Percentiles rank a stretch among this genome's conserved stretches.
These are phyloP conservation scores for Cytospora leucostoma DNA, from an alignment of 2,329 filamentous ascomycete genomes.

Conservation along the genomic window DNA sequence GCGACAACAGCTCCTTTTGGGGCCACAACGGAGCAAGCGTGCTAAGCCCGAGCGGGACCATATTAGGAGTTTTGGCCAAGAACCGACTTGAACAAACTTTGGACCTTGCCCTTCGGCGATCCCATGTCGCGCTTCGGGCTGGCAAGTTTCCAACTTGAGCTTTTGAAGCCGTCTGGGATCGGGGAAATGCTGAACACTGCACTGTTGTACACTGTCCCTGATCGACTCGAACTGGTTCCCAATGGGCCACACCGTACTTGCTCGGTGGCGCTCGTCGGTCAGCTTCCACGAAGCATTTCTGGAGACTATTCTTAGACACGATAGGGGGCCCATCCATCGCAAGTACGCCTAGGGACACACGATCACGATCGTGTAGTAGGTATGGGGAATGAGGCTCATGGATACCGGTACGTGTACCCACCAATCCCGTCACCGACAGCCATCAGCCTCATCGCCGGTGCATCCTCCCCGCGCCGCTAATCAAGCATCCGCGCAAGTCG, in stretches of 20 bases:
- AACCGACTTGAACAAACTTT: conserved; percentile 8
- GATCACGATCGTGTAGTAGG: neutral
- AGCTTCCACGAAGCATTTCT: neutral
- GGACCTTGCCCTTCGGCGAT: conserved; percentile 6
- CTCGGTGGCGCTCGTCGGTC: neutral
- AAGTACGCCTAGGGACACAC: neutral
- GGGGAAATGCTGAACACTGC: neutral
- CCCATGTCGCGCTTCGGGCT: neutral
- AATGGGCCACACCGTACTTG: neutral
- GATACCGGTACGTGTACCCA: conserved; percentile 9
- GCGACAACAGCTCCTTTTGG: neutral
- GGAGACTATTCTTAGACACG: conserved; percentile 21
- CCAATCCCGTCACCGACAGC: conserved; percentile 9
- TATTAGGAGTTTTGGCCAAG: conserved; percentile 14
- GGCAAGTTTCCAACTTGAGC: neutral
- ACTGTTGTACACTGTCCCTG: neutral
- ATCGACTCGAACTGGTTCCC: too few relatives aligned
- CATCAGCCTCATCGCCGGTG: conserved; percentile 20
- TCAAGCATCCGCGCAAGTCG: conserved; percentile 9
- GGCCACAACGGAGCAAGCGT: neutral
- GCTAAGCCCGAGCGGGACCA: neutral
- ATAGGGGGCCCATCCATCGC: neutral
- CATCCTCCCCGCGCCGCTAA: neutral
- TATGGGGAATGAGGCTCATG: conserved; percentile 11
- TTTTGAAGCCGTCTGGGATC: conserved; percentile 9